Base-by-base conservation (phyloP, 2,329 filamentous ascomycete species). In the Scedosporium dehoogii region DNA sequence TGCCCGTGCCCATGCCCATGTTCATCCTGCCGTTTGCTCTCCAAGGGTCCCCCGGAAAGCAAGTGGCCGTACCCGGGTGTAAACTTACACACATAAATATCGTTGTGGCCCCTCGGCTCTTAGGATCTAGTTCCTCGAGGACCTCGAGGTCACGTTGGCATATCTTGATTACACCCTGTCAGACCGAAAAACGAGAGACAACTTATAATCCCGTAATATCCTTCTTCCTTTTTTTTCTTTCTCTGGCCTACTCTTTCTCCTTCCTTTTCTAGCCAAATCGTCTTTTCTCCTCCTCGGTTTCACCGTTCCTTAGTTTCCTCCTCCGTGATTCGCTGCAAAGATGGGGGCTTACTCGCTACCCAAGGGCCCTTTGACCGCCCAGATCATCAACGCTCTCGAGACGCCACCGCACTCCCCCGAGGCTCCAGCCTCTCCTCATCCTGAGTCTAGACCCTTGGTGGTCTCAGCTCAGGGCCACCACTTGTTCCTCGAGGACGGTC, bases 401-500 rank as follows among this genome's bases (percentile, higher is more conserved):
- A 55, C 51, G 12, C 51, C 51, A 14, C 51, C 44, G 6, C 18
- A 29, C 51, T 55, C 23, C 21, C 21, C 18, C 18, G 51, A 55
- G 21, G 51, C 21, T 23, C 44, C 16, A 48, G 44, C 44, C 44
- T n/a, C 51, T 48, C 12, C 18, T 4, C 18, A 18, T 29, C 12
- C 51, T 5, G 51, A 25, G 51, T 16, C 51, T 23, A 55, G 21
- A 23, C 51, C 51, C 7, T 9, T 55, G 51, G 51, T 55, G 21
- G 51, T 55, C 18, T 55, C 51, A n/a, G 51, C 51, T 21, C 51
- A 55, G 21, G 70, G 67, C 21, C 66, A 71, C 58, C 66, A 67
- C 60, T 66, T 69, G 62, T 64, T 65, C 51, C 66, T 69, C 16
- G 48, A 59, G 9, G 66, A 71, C 27, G 86, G 86, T 1, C 78